Base-by-base conservation (phyloP, 2,329 filamentous ascomycete species). In the Colletotrichum tofieldiae region DNA sequence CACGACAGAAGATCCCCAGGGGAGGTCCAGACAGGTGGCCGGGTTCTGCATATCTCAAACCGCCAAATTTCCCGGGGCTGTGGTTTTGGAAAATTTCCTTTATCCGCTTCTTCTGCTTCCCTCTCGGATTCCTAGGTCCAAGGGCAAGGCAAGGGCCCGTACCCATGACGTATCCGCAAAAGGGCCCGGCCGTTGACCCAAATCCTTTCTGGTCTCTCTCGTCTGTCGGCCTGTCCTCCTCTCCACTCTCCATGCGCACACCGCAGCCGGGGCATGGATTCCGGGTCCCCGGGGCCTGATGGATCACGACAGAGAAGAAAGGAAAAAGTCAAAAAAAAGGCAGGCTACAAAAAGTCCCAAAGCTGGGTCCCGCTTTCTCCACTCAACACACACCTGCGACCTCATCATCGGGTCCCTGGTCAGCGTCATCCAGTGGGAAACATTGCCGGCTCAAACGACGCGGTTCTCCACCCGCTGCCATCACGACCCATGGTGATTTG, bases 51-150 rank as follows among this genome's bases (percentile, higher is more conserved):
- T 62, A 52, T 63, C 58, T 41, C 63, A 64, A 73, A 67, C 63
- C 52, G 35, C 54, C 67, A 71, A 73, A 73, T 73, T 64, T 71
- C 71, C 67, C 71, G 35, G 67, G 67, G 71, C 58, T 63, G 45
- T 52, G 71, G 71, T 67, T 71, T 73, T 58, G 69, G 65, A 72
- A 41, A 18, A 47, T 47, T 68, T 56, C 26, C 45, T 72, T 55
- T 62, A 26, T 39, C 58, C 60, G 37, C 51, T 51, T 61, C 52
- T 41, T n/a, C 18, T 29, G 58, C 41, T n/a, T 60, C 37, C 45
- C 35, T 41, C 45, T 65, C 35, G 41, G 41, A 18, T 47, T 70
- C 20, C 39, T 49, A 26, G 32, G 51, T 5, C 49, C 52, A 59
- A 45, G 43, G 54, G n/a, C 11, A 47, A 18, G 55, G 45, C 45